Conservation (phyloP, 306 rosid species). For the Lathyrus aphaca region DNA sequence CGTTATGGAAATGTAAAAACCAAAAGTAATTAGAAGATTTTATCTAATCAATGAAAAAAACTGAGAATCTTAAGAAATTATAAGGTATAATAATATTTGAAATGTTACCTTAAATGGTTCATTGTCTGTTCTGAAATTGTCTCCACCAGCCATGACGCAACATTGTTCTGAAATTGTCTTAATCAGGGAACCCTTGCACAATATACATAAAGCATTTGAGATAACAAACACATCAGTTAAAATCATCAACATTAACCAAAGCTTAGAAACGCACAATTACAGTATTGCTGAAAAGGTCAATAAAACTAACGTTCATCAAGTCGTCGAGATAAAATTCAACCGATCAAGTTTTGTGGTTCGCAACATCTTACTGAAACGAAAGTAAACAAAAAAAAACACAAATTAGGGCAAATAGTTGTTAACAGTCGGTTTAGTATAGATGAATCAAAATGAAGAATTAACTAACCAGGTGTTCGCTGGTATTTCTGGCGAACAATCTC, state of each 20-base stretch:
- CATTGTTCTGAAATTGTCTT: too few species aligned
- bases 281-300: background rate
- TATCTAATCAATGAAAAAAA: too few species aligned
- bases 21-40: too few species aligned
- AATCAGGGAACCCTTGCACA: too few species aligned
- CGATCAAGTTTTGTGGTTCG: constrained; percentile 76
- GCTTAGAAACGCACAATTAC: background rate
- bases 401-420: constrained; percentile 28
- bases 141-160: too few species aligned
- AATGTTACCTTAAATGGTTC: too few species aligned
- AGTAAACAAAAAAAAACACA: background rate
- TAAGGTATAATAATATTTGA: too few species aligned
- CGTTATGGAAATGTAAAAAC: too few species aligned
- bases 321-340: constrained; percentile 85
- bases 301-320: constrained; percentile 55
- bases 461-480: constrained; percentile 73
- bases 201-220: too few species aligned
- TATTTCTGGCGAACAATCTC: too few species aligned
- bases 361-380: constrained; percentile 79
- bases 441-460: background rate
- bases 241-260: background rate
- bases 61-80: too few species aligned
- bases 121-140: constrained; percentile 30
- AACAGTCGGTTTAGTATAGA: background rate
- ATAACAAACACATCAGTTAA: background rate